Evolutionary conservation across 208 protist genomes (phyloP).

Genomic region (Novymonas esmeraldas): DNA sequence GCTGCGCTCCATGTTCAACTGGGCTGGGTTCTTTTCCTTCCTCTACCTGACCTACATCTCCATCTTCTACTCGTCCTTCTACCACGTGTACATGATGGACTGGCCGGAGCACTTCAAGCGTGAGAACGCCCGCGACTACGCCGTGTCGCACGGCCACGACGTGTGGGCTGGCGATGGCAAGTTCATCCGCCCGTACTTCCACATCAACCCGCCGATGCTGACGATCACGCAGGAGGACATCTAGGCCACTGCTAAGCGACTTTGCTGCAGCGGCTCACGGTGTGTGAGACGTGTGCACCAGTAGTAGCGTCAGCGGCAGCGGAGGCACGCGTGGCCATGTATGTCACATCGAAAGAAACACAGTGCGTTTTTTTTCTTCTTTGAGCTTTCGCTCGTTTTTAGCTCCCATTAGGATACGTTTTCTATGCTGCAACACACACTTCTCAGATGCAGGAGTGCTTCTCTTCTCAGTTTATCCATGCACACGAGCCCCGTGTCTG

Average conservation of each 20-base stretch:
- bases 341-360: no score
- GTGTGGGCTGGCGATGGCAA: conserved; percentile 87
- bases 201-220: conserved; percentile 89
- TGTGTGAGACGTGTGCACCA: not conserved
- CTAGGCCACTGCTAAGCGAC: conserved; percentile 22
- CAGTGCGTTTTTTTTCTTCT: no score
- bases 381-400: no score
- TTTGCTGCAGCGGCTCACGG: not conserved
- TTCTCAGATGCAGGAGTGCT: not conserved
- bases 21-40: conserved; percentile 64
- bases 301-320: no score
- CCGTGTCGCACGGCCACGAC: conserved; percentile 69
- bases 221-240: conserved; percentile 87
- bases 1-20: conserved; percentile 70
- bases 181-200: conserved; percentile 88
- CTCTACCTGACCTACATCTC: conserved; percentile 79
- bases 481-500: not conserved
- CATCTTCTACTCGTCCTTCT: conserved; percentile 73
- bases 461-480: not conserved
- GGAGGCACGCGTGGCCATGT: no score
- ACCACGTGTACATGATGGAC: conserved; percentile 76
- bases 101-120: conserved; percentile 85
- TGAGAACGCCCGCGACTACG: conserved; percentile 79
- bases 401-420: no score
- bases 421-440: not conserved